phyloP scores from a whole-genome alignment of 1,284 basidiomycete species.

The Singerocomus inundabilis region DNA sequence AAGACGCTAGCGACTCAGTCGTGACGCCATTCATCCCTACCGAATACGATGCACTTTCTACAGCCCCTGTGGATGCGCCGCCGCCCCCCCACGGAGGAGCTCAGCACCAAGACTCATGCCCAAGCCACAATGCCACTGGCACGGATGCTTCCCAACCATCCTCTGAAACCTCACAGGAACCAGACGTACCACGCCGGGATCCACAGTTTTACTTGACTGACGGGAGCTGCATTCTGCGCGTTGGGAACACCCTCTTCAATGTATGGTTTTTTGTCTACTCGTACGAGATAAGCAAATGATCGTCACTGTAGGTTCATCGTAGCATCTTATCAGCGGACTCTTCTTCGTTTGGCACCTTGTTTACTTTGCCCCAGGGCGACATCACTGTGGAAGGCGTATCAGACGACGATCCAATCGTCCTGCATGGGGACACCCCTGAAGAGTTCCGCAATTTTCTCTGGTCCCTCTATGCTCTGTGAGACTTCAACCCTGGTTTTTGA shows the following conservation, averaged over 20 bases:
- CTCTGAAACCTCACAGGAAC: constrained; percentile 10
- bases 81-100: constrained; percentile 6
- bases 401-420: constrained; percentile 60
- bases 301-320: constrained; percentile 53
- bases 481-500: constrained; percentile 26
- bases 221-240: constrained; percentile 58
- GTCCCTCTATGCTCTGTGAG: constrained; percentile 60
- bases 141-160: constrained; percentile 1
- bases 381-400: constrained; percentile 50
- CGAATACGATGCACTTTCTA: constrained; percentile 15
- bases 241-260: constrained; percentile 64
- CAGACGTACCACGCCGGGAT: constrained; percentile 31
- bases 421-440: constrained; percentile 54
- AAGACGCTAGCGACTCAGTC: constrained; percentile 1
- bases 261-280: constrained; percentile 36
- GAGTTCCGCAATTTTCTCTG: constrained; percentile 65
- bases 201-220: constrained; percentile 49
- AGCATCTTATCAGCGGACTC: constrained; percentile 59
- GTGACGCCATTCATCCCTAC: constrained; percentile 28
- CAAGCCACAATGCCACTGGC: not conserved
- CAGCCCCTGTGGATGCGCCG: not conserved
- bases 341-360: constrained; percentile 62
- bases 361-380: constrained; percentile 57
- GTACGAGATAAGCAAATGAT: not conserved
- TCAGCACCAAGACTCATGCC: constrained; percentile 6